These are phyloP conservation scores for Paecilomyces dactylethromorphus DNA, from an alignment of 2,329 filamentous ascomycete species.

Conservation along the genomic window DNA sequence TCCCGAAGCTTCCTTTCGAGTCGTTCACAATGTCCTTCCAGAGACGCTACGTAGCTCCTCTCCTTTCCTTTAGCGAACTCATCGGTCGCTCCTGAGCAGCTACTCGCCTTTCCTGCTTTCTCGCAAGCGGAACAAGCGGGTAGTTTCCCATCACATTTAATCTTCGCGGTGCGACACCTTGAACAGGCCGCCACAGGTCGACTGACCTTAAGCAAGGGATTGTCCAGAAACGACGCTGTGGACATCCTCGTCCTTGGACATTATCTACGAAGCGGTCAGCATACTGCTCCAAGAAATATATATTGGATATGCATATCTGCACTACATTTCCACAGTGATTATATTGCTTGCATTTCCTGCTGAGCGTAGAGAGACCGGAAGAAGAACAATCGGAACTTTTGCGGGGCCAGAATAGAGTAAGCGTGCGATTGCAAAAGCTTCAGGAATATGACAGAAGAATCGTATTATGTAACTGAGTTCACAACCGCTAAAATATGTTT, in stretches of 20 bases:
- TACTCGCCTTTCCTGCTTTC: constrained; percentile 74
- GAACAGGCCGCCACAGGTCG: constrained; percentile 74
- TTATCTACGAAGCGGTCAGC: constrained; percentile 3
- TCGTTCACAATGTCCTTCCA: constrained; percentile 87
- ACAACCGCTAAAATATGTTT: neutral
- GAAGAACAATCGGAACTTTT: neutral
- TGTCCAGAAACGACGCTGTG: constrained; percentile 30
- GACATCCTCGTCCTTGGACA: constrained; percentile 23
- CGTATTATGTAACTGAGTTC: neutral
- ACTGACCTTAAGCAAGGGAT: constrained; percentile 52
- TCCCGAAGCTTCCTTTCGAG: constrained; percentile 67
- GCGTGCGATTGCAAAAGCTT: neutral
- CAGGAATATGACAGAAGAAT: neutral
- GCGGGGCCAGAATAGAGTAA: neutral
- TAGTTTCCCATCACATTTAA: constrained; percentile 95
- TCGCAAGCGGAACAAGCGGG: constrained; percentile 94
- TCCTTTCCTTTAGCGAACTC: constrained; percentile 95
- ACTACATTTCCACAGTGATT: neutral
- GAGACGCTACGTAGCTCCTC: constrained; percentile 88
- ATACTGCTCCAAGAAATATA: neutral
- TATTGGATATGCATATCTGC: neutral
- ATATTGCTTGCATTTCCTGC: neutral
- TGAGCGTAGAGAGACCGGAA: neutral
- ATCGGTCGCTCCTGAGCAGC: constrained; percentile 91
- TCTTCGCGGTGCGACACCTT: constrained; percentile 82